Evolutionary conservation across 208 protist species (phyloP), one percentile per base, ranked within the genome.

Genomic region (Leptomonas seymouri): DNA sequence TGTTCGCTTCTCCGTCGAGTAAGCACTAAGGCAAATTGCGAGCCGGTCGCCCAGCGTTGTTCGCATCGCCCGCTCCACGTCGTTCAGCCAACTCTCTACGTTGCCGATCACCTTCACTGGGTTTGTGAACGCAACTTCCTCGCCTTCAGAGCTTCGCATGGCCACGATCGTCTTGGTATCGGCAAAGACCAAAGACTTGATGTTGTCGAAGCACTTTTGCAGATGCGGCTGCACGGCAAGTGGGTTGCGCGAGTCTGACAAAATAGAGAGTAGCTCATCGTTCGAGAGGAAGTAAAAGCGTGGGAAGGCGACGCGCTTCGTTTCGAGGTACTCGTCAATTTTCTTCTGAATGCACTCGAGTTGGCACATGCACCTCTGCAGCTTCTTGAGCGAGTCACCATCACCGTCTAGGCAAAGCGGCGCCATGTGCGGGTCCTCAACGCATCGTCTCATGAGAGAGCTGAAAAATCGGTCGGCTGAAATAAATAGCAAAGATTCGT

Each of bases 251-350:
- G 93, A 97, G 76, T 99, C 96, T 21, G 97, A 96, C 25, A 99
- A 82, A 67, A 99, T 99, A 25, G 97, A 97, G 12, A 99, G 87
- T 56, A 99, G 77, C 80, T 99, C 97, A 75, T 99, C 97, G 77
- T 98, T 98, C 36, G 97, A 99, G 11, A 99, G 78, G 80, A 99
- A 99, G 79, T 98, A 99, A 79, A 99, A 98, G 21, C 98, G 86
- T 36, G 98, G 97, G 73, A 99, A 99, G 20, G 89, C 91, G 3
- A 87, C 76, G 18, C 98, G 78, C 81, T 99, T 98, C 18, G 96
- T 98, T 64, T 98, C 97, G 0, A 99, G 82, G 69, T 98, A 99
- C 7, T 98, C 91, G 55, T 98, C 92, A 11, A 99, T 84, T 50
- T 84, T 84, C 76, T 99, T 99, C 72, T 98, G 95, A 67, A 99